These are phyloP conservation scores for Fusarium siculi DNA, from an alignment of 2,329 filamentous ascomycete genomes.

Conservation along the genomic window DNA sequence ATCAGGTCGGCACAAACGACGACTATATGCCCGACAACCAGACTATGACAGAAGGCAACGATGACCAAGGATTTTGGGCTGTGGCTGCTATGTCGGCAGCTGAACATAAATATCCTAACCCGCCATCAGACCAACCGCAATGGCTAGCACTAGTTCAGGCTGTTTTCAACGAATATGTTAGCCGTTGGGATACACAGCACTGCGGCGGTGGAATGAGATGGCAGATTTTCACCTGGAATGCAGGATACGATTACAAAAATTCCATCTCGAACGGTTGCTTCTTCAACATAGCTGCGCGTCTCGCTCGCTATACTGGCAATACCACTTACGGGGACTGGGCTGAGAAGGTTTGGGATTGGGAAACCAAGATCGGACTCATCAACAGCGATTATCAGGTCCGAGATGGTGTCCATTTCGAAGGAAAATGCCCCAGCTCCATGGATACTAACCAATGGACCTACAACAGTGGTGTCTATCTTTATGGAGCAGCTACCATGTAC, in stretches of 20 bases:
- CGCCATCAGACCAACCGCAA: conserved; percentile 69
- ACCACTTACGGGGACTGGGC: conserved; percentile 83
- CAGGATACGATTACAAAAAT: conserved; percentile 76
- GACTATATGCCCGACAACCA: conserved; percentile 76
- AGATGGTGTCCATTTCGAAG: conserved; percentile 56
- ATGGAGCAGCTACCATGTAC: conserved; percentile 70
- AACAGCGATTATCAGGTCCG: conserved; percentile 63
- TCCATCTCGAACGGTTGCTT: conserved; percentile 77
- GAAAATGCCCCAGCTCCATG: conserved; percentile 16
- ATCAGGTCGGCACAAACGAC: conserved; percentile 66
- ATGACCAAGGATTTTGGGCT: conserved; percentile 86
- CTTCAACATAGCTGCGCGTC: conserved; percentile 75
- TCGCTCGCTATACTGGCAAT: conserved; percentile 83
- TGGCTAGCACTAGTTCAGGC: conserved; percentile 83
- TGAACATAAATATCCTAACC: conserved; percentile 79
- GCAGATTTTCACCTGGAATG: conserved; percentile 86
- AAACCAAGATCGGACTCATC: conserved; percentile 65
- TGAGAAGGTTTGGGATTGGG: conserved; percentile 75
- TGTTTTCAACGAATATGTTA: conserved; percentile 81
- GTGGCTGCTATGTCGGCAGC: conserved; percentile 82
- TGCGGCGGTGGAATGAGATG: conserved; percentile 83
- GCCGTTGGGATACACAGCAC: conserved; percentile 72
- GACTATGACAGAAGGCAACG: conserved; percentile 71
- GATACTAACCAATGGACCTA: conserved; percentile 70
- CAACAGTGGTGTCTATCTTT: conserved; percentile 74